phyloP scores from a whole-genome alignment of 805 yeast species.

The Ascoidea tarda region DNA sequence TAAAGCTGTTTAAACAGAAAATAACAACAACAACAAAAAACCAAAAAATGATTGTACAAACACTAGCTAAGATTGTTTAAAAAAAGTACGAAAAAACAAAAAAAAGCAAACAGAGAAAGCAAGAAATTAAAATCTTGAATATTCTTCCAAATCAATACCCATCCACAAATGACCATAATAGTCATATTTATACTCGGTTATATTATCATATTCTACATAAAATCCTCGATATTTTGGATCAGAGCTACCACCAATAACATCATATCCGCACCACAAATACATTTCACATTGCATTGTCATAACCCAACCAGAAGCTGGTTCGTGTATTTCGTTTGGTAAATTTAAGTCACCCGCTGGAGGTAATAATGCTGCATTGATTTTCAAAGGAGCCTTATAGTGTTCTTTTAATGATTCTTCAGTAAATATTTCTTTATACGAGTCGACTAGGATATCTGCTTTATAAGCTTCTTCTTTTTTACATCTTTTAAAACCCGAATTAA shows the following conservation, averaged over 20 bases:
- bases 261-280: slow-evolving; percentile 9
- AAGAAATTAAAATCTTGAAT: too few species aligned
- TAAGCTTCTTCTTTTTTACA: slow-evolving; percentile 25
- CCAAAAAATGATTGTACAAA: too few species aligned
- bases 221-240: slow-evolving; percentile 1
- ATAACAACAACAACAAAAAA: too few species aligned
- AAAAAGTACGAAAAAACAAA: too few species aligned
- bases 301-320: slow-evolving; percentile 6
- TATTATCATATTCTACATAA: slow-evolving; percentile 4
- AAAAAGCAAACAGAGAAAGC: too few species aligned
- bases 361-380: slow-evolving; percentile 28
- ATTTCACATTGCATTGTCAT: slow-evolving; percentile 2
- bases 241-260: slow-evolving; percentile 1
- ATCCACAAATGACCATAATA: slow-evolving; percentile 8
- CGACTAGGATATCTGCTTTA: slow-evolving; percentile 18
- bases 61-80: too few species aligned
- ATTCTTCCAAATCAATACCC: not conserved
- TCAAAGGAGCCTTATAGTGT: slow-evolving; percentile 23
- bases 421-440: slow-evolving; percentile 12
- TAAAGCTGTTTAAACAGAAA: too few species aligned
- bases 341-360: slow-evolving; percentile 34
- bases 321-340: slow-evolving; percentile 9
- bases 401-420: slow-evolving; percentile 14
- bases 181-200: slow-evolving; percentile 4
- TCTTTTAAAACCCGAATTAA: slow-evolving; percentile 41